phyloP scores from a whole-genome alignment of 495 filamentous ascomycete genomes.

The Neurospora sublineolata region DNA sequence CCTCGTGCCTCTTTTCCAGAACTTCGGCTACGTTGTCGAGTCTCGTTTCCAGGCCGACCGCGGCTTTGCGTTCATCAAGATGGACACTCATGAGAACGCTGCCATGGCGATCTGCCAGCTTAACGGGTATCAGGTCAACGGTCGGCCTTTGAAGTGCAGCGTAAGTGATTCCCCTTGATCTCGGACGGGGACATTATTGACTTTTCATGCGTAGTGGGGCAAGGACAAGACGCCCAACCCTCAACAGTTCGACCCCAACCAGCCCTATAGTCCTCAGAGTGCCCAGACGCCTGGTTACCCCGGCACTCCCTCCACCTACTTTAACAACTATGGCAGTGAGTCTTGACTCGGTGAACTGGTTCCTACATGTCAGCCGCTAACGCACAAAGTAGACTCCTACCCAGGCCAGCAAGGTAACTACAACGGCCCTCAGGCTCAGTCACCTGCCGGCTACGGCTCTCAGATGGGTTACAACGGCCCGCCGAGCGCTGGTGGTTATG shows the following conservation, averaged over 20 bases:
- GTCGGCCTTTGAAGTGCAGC: slow-evolving; percentile 94
- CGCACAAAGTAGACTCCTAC: slow-evolving; percentile 27
- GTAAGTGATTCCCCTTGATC: slow-evolving; percentile 31
- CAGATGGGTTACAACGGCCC: slow-evolving; percentile 51
- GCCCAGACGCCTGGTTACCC: slow-evolving; percentile 47
- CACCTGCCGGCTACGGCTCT: slow-evolving; percentile 49
- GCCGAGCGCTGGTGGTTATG: slow-evolving; percentile 70
- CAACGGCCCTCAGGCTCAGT: slow-evolving; percentile 43
- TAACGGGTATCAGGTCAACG: slow-evolving; percentile 94
- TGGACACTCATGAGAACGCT: slow-evolving; percentile 97
- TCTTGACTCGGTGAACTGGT: slow-evolving; percentile 26
- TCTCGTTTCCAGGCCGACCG: slow-evolving; percentile 96
- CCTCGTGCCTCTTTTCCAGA: slow-evolving; percentile 90
- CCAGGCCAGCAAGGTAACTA: slow-evolving; percentile 43
- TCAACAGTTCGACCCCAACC: slow-evolving; percentile 63
- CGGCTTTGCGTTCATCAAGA: slow-evolving; percentile 98
- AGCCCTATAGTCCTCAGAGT: slow-evolving; percentile 58
- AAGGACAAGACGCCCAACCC: slow-evolving; percentile 93
- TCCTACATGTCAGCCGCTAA: slow-evolving; percentile 15
- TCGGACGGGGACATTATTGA: slow-evolving; percentile 15
- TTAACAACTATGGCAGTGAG: slow-evolving; percentile 80
- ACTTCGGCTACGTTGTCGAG: slow-evolving; percentile 95
- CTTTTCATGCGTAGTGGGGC: slow-evolving; percentile 60
- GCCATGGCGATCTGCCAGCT: slow-evolving; percentile 97
- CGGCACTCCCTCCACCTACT: slow-evolving; percentile 70